A percentile compares a stretch with the other conserved stretches of the same genome.
Conservation (phyloP, 495 filamentous ascomycete genomes). For the Thozetella sp. region DNA sequence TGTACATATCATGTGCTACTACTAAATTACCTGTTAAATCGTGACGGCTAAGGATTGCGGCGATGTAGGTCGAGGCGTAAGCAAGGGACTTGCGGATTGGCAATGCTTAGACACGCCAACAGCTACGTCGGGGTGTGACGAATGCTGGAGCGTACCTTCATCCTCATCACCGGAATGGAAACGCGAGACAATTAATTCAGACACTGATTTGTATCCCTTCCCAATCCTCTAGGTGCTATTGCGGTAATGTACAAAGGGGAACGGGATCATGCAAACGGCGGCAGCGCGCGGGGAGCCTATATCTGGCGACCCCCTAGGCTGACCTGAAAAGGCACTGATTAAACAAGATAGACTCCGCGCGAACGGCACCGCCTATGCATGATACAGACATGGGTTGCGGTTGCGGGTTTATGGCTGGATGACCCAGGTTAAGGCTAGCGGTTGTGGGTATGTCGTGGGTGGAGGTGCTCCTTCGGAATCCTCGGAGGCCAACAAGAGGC, state of each 20-base stretch:
- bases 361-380: not conserved
- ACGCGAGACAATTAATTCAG: no score
- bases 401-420: not conserved
- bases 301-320: not conserved
- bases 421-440: not conserved
- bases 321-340: not conserved
- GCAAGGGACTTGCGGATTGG: no score
- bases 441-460: not conserved
- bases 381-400: not conserved
- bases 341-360: not conserved
- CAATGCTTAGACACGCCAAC: no score
- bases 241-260: slow-evolving; percentile 1
- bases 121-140: no score
- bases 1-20: no score
- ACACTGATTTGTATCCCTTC: not conserved
- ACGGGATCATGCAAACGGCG: not conserved
- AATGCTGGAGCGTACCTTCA: no score
- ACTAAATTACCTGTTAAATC: no score
- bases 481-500: not conserved
- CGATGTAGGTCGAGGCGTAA: no score
- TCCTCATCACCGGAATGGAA: no score
- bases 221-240: not conserved
- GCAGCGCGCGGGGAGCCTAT: no score
- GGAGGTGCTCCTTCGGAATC: not conserved
- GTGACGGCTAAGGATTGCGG: no score